Conservation (phyloP, 306 rosid species). For the Fragaria vesca region DNA sequence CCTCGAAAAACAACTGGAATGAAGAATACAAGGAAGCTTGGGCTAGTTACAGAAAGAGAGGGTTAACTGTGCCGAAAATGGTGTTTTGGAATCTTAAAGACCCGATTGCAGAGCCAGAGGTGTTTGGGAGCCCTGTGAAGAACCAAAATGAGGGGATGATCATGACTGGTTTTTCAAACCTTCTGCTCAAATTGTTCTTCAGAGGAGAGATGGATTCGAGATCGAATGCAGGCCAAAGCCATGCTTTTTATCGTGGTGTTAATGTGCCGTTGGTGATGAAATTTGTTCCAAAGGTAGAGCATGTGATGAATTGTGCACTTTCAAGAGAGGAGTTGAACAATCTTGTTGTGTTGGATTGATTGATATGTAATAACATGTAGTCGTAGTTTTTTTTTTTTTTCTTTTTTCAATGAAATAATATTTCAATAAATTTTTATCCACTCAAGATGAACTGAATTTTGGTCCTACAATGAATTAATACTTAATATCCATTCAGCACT, state of each 20-base stretch:
- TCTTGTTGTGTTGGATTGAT: neutral
- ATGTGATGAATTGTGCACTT: conserved; percentile 1
- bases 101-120: neutral
- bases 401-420: neutral
- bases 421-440: neutral
- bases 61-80: neutral
- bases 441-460: neutral
- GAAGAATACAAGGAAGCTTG: neutral
- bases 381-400: neutral
- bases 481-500: too few species aligned
- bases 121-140: neutral
- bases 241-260: neutral
- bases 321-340: neutral
- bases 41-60: neutral
- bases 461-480: too few species aligned
- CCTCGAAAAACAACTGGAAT: neutral
- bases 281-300: neutral
- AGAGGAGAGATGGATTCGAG: neutral
- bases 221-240: neutral
- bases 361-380: neutral
- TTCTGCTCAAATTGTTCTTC: neutral
- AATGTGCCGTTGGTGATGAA: neutral
- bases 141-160: neutral
- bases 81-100: neutral
- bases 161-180: conserved; percentile 4